Evolutionary conservation across 2,329 filamentous ascomycete genomes (phyloP).

Genomic region (Colletotrichum filicis): DNA sequence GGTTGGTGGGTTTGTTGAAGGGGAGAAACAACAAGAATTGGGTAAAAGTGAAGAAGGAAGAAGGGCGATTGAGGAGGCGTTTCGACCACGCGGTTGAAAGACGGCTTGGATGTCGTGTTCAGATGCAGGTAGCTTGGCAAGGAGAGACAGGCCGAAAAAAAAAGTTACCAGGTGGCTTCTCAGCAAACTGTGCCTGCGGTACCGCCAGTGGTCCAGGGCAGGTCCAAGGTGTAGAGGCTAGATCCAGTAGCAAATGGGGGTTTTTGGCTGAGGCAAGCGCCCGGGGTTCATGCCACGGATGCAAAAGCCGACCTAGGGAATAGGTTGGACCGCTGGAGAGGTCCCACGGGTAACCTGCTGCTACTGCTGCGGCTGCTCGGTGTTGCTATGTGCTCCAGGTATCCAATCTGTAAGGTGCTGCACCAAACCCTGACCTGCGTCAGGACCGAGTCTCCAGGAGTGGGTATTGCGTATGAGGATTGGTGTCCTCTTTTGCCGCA

Average conservation of each 20-base stretch:
- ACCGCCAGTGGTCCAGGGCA: conserved; percentile 39
- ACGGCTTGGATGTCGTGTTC: conserved; percentile 33
- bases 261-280: not conserved
- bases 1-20: conserved; percentile 3
- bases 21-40: not conserved
- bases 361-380: not conserved
- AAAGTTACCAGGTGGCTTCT: conserved; percentile 36
- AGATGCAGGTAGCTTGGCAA: conserved; percentile 32
- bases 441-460: conserved; percentile 11
- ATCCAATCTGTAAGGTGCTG: not conserved
- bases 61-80: conserved; percentile 35
- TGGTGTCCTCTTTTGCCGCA: conserved; percentile 19
- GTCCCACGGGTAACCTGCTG: conserved; percentile 1
- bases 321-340: conserved; percentile 8
- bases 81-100: conserved; percentile 33
- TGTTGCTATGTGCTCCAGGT: too few species aligned
- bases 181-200: conserved; percentile 43
- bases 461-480: conserved; percentile 11
- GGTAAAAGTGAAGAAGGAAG: conserved; percentile 27
- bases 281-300: conserved; percentile 21
- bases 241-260: conserved; percentile 25
- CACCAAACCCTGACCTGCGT: conserved; percentile 25
- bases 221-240: conserved; percentile 6
- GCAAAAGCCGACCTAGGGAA: conserved; percentile 8
- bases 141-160: conserved; percentile 25